Evolutionary conservation across 73 alveolate species (phyloP).

Genomic region (Paramecium pentaurelia): DNA sequence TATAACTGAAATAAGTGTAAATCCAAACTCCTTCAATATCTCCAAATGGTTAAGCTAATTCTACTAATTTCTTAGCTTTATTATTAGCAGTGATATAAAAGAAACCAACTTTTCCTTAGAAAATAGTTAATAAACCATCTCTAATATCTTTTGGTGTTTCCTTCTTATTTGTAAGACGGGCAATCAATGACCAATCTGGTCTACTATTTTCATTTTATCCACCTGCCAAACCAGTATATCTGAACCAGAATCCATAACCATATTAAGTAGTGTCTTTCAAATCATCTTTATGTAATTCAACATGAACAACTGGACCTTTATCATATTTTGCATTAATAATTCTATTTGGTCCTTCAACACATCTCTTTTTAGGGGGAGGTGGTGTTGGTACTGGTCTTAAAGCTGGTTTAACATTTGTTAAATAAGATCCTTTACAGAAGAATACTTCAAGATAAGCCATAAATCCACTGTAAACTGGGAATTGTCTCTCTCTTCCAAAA

Average conservation of each 20-base stretch:
- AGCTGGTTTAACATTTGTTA: not conserved
- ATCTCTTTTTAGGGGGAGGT: not conserved
- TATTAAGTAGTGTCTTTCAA: constrained; percentile 28
- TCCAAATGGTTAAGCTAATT: constrained; percentile 4
- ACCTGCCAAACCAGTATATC: not conserved
- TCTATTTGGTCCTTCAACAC: constrained; percentile 38
- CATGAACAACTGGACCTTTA: constrained; percentile 38
- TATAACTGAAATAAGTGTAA: constrained; percentile 31
- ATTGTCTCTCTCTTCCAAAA: constrained; percentile 30
- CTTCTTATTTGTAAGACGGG: not conserved
- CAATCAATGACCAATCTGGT: constrained; percentile 43
- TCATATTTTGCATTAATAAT: not conserved
- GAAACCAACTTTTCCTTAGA: constrained; percentile 33
- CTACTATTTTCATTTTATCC: not conserved
- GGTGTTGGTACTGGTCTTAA: constrained; percentile 20
- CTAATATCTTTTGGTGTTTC: constrained; percentile 10
- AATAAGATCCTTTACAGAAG: constrained; percentile 8
- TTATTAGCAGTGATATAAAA: constrained; percentile 2
- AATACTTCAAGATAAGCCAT: constrained; percentile 25
- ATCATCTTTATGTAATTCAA: constrained; percentile 32
- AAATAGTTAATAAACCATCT: constrained; percentile 27
- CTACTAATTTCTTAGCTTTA: constrained; percentile 5
- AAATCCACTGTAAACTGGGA: not conserved
- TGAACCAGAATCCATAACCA: constrained; percentile 41
- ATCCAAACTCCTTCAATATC: constrained; percentile 51